These are phyloP conservation scores for Saturnispora zaruensis DNA, from an alignment of 805 yeast genomes.

Conservation along the genomic window DNA sequence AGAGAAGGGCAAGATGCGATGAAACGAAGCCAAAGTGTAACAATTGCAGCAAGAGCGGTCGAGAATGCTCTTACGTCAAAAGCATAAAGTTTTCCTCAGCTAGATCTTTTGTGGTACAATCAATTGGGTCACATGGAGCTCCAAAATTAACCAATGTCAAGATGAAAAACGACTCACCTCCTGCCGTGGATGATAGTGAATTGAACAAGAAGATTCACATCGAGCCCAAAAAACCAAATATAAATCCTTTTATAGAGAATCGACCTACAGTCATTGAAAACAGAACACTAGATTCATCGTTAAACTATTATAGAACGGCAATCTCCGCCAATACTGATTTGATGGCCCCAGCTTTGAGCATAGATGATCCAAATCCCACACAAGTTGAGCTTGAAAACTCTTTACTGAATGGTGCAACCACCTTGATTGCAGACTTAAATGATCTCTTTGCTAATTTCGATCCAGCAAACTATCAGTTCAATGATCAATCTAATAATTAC, in stretches of 20 bases:
- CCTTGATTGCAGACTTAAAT: conserved; percentile 29
- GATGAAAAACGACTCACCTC: background rate
- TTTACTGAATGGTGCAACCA: conserved; percentile 29
- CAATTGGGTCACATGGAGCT: background rate
- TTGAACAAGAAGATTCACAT: background rate
- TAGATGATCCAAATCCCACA: background rate
- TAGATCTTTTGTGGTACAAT: conserved; percentile 21
- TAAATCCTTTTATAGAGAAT: conserved; percentile 12
- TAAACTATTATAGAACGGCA: background rate
- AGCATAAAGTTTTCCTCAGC: conserved; percentile 27
- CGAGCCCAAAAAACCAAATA: background rate
- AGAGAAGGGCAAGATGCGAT: conserved; percentile 36
- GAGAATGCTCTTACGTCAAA: conserved; percentile 32
- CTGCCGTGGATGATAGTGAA: background rate
- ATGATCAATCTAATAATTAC: background rate
- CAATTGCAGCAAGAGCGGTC: conserved; percentile 32
- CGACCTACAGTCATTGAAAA: conserved; percentile 22
- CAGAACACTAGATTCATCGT: conserved; percentile 10
- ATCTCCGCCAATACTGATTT: background rate
- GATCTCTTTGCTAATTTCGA: conserved; percentile 28
- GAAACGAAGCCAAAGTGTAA: conserved; percentile 33
- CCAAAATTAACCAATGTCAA: background rate
- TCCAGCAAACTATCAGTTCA: conserved; percentile 14
- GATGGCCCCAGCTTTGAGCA: background rate
- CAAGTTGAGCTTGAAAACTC: conserved; percentile 24